A percentile compares a stretch with the other conserved stretches of the same genome.
Conservation (phyloP, 352 stramenopile genomes). For the Phytopythium vexans region DNA sequence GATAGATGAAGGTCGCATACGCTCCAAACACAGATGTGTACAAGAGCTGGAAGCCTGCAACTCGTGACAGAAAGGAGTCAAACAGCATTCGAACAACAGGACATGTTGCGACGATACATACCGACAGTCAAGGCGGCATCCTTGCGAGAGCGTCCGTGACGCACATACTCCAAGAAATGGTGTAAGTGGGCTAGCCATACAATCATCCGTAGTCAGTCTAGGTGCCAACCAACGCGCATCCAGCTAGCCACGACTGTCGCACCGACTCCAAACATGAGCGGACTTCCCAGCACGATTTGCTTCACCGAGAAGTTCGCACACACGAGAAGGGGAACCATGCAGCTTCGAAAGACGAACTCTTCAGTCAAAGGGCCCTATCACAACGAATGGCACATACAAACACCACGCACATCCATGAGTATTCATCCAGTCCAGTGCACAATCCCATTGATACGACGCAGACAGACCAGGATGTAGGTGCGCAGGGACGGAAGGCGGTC, state of each 20-base stretch:
- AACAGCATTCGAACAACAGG: background rate
- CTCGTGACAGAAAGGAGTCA: constrained; percentile 5
- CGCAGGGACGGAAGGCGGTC: constrained; percentile 75
- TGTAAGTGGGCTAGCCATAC: constrained; percentile 71
- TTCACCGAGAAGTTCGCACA: constrained; percentile 71
- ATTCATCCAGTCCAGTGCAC: background rate
- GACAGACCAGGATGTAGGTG: constrained; percentile 75
- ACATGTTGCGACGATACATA: constrained; percentile 16
- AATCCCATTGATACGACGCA: background rate
- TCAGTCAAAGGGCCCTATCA: constrained; percentile 88
- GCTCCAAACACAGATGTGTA: constrained; percentile 96
- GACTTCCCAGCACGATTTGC: constrained; percentile 84
- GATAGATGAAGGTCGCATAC: constrained; percentile 93
- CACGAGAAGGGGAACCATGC: constrained; percentile 90
- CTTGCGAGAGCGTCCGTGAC: constrained; percentile 60
- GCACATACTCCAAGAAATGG: constrained; percentile 84
- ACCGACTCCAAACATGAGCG: constrained; percentile 94
- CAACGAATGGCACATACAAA: constrained; percentile 9
- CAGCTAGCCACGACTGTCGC: constrained; percentile 15
- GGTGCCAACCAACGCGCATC: background rate
- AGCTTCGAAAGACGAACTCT: constrained; percentile 95
- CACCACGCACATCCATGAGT: constrained; percentile 7
- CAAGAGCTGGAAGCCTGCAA: constrained; percentile 89
- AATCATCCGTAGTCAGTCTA: constrained; percentile 2
- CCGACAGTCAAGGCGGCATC: constrained; percentile 76